Evolutionary conservation across 352 stramenopile species (phyloP).

Genomic region (Phytophthora crassamura): DNA sequence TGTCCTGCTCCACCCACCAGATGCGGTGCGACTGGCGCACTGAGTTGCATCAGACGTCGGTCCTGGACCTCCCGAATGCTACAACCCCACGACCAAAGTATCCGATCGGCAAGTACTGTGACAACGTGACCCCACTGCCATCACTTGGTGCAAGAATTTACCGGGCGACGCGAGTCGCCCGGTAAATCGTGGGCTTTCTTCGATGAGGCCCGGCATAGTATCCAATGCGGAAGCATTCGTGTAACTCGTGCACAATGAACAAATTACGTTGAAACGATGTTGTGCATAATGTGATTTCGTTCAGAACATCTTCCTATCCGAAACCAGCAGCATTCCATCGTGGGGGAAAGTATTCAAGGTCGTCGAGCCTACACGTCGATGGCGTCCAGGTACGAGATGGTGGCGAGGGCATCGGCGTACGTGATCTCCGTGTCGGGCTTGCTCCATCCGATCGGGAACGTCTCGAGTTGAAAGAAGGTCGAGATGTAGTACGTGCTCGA

Average conservation of each 20-base stretch:
- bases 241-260: too few species aligned
- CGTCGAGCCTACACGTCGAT: not conserved
- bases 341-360: not conserved
- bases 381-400: conserved; percentile 8
- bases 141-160: not conserved
- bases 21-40: conserved; percentile 10
- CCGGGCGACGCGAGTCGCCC: too few species aligned
- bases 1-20: conserved; percentile 12
- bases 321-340: too few species aligned
- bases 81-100: conserved; percentile 17
- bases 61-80: conserved; percentile 23
- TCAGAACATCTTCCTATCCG: too few species aligned
- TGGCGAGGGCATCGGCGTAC: conserved; percentile 7
- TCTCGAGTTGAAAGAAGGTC: conserved; percentile 26
- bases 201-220: too few species aligned
- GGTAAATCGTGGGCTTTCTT: too few species aligned
- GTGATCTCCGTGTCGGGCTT: conserved; percentile 21
- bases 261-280: not conserved
- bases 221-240: too few species aligned
- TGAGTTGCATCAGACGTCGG: conserved; percentile 1
- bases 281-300: not conserved
- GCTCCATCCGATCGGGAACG: conserved; percentile 14
- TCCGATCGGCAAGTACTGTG: not conserved
- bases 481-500: conserved; percentile 15
- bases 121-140: too few species aligned